These are phyloP conservation scores for Zymoseptoria tritici DNA, from an alignment of 2,329 filamentous ascomycete species.

Conservation along the genomic window DNA sequence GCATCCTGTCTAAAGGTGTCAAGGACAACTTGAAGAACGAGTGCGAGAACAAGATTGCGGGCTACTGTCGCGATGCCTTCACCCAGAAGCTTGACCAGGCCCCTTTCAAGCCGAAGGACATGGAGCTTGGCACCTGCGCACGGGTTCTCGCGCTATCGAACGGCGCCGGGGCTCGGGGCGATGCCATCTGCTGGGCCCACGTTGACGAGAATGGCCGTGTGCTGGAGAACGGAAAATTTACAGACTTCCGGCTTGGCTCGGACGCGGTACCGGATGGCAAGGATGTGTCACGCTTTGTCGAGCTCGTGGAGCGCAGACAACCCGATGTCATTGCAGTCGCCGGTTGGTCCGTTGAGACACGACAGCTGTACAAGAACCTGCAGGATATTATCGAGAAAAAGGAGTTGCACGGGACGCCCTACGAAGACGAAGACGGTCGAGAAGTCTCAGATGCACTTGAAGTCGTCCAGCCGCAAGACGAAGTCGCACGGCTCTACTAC, in stretches of 20 bases:
- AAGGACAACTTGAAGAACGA: slow-evolving; percentile 91
- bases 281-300: slow-evolving; percentile 63
- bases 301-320: slow-evolving; percentile 68
- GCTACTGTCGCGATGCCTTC: slow-evolving; percentile 80
- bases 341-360: slow-evolving; percentile 80
- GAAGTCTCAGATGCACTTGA: slow-evolving; percentile 74
- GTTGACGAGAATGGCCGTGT: slow-evolving; percentile 88
- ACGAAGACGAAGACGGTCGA: slow-evolving; percentile 77
- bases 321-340: slow-evolving; percentile 88
- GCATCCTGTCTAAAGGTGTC: slow-evolving; percentile 78
- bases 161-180: slow-evolving; percentile 69
- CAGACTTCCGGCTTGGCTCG: slow-evolving; percentile 62
- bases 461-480: slow-evolving; percentile 87
- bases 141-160: slow-evolving; percentile 83
- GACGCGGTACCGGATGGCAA: slow-evolving; percentile 58
- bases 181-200: slow-evolving; percentile 84
- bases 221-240: slow-evolving; percentile 79
- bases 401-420: slow-evolving; percentile 71
- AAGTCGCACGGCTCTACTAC: slow-evolving; percentile 93
- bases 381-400: slow-evolving; percentile 71
- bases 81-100: slow-evolving; percentile 87
- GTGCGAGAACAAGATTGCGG: slow-evolving; percentile 88
- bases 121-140: slow-evolving; percentile 79
- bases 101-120: slow-evolving; percentile 88
- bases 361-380: slow-evolving; percentile 74